Evolutionary conservation across 1,284 basidiomycete species (phyloP), one percentile per base, ranked within the genome.

Genomic region (Tilletia caries): DNA sequence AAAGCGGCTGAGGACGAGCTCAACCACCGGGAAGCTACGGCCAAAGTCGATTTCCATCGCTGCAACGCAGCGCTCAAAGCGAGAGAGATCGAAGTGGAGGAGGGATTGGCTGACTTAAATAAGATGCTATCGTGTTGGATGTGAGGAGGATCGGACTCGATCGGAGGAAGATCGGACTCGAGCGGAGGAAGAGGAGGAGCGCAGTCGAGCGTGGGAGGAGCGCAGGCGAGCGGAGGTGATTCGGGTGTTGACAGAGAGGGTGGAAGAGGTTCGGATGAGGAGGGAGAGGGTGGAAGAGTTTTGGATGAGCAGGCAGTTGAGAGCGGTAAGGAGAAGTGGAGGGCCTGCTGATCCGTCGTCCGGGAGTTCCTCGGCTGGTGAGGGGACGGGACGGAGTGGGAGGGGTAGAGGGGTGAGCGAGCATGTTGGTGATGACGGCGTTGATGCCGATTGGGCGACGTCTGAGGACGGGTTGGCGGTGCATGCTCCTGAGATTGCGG

Each of bases 1-100:
- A 29, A 64, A 23, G 46, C 65, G 0, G 80, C 46, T 29, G 50
- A 41, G 5, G 43, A 34, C 5, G 67, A 52, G 1, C 43, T 72
- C 43, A 25, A 65, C 2, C 46, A 41, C 3, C 66, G 69, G 13
- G 71, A 72, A 25, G 67, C 64, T n/a, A n/a, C n/a, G n/a, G n/a
- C n/a, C n/a, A n/a, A n/a, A n/a, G n/a, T n/a, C n/a, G n/a, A n/a
- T n/a, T n/a, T n/a, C n/a, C n/a, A n/a, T n/a, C n/a, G n/a, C n/a
- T n/a, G n/a, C n/a, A n/a, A n/a, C n/a, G n/a, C n/a, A 4, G 48
- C 54, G 0, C 43, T 72, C 23, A 20, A 43, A 44, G 64, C 64
- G 20, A 29, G 34, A 8, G 33, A 62, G 32, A 23, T 34, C 1
- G 58, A 62, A 3, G 33, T 29, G 29, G 58, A 62, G 32, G 15